Conservation (phyloP, 2,329 filamentous ascomycete species). For the Myriosclerotinia curreyana region DNA sequence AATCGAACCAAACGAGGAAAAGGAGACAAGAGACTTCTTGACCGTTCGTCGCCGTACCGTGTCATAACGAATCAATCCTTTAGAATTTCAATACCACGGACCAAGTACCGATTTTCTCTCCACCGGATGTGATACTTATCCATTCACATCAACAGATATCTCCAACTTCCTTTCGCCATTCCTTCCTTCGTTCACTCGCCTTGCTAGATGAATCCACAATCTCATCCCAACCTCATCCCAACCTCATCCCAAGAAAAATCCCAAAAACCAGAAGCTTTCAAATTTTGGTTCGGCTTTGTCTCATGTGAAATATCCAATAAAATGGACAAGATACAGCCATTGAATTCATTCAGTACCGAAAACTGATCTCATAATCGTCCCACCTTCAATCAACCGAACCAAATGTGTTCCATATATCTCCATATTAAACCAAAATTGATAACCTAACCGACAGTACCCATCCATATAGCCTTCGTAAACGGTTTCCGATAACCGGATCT, state of each 20-base stretch:
- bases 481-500: not conserved
- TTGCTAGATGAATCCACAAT: no score
- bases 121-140: conserved; percentile 7
- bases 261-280: not conserved
- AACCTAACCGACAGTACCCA: not conserved
- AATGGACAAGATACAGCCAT: not conserved
- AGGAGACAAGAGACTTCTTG: not conserved
- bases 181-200: not conserved
- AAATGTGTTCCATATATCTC: no score
- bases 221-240: not conserved
- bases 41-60: conserved; percentile 2
- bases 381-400: not conserved
- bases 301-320: not conserved
- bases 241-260: not conserved
- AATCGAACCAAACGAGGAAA: not conserved
- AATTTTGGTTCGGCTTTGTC: conserved; percentile 1
- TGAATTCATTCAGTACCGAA: not conserved
- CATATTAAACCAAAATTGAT: not conserved
- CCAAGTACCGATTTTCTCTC: conserved; percentile 9
- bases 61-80: not conserved
- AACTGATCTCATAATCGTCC: not conserved
- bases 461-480: not conserved
- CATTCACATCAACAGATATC: not conserved
- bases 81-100: conserved; percentile 3
- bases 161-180: not conserved